These are phyloP conservation scores for Sporobolomyces pararoseus DNA, from an alignment of 768 basidiomycete genomes.

Conservation along the genomic window DNA sequence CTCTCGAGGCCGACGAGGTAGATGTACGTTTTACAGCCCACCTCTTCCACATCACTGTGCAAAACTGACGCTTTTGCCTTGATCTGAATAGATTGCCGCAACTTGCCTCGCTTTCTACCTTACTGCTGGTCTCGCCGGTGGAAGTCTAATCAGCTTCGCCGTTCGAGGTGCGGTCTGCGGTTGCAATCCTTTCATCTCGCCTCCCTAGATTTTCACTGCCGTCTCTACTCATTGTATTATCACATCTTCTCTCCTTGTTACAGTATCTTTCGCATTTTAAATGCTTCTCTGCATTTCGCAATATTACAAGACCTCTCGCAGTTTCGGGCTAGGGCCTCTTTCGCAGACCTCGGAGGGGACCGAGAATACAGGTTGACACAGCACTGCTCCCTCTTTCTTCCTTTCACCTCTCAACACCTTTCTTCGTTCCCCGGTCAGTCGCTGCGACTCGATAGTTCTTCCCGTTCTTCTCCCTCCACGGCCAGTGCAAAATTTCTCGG, in stretches of 20 bases:
- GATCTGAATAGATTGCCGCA: conserved; percentile 21
- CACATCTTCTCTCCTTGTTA: no score
- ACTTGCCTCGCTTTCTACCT: conserved; percentile 43
- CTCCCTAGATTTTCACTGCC: neutral
- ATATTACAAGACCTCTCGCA: no score
- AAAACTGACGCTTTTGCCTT: neutral
- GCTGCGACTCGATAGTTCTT: neutral
- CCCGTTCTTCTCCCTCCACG: neutral
- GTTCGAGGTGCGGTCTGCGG: conserved; percentile 27
- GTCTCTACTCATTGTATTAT: neutral
- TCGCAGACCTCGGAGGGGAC: neutral
- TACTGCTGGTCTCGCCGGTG: conserved; percentile 36
- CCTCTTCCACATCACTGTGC: neutral
- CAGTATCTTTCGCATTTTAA: no score
- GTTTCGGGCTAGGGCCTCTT: neutral
- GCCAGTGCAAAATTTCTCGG: no score
- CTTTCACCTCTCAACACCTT: no score
- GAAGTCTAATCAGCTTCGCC: conserved; percentile 35
- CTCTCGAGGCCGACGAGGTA: conserved; percentile 41
- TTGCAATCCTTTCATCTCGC: conserved; percentile 28
- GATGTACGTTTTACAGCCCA: conserved; percentile 23
- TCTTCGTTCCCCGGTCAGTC: no score
- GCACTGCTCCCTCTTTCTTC: no score
- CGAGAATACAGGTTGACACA: no score
- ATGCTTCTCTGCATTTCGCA: neutral